Conservation (phyloP, 495 filamentous ascomycete genomes). For the Cryomyces minteri region DNA sequence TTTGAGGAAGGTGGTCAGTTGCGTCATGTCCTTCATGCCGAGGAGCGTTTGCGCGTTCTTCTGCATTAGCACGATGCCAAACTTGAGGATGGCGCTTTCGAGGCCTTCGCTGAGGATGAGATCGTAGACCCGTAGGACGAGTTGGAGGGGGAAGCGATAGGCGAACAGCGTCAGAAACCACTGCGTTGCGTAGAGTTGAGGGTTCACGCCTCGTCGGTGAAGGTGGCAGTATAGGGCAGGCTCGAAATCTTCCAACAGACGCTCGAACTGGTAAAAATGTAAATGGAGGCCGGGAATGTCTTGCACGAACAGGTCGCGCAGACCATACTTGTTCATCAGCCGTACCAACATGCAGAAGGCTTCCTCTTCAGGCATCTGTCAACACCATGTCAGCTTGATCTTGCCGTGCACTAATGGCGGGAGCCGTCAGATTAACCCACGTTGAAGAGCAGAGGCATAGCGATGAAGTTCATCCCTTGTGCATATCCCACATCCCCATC, state of each 20-base stretch:
- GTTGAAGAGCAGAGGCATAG: conserved; percentile 94
- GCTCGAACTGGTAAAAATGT: conserved; percentile 86
- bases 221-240: conserved; percentile 92
- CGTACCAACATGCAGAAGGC: conserved; percentile 85
- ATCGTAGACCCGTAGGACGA: conserved; percentile 93
- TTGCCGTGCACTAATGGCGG: neutral
- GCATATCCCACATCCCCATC: conserved; percentile 93
- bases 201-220: conserved; percentile 66
- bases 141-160: conserved; percentile 90
- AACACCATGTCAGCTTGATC: too few species aligned
- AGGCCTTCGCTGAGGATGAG: conserved; percentile 89
- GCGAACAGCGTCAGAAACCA: conserved; percentile 99
- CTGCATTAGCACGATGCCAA: conserved; percentile 87
- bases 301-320: conserved; percentile 83
- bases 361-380: conserved; percentile 89
- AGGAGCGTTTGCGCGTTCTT: conserved; percentile 71
- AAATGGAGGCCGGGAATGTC: conserved; percentile 95
- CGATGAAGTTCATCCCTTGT: conserved; percentile 97
- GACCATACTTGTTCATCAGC: conserved; percentile 89
- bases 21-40: conserved; percentile 74
- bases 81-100: conserved; percentile 75
- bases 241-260: conserved; percentile 83
- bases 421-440: conserved; percentile 28
- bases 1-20: conserved; percentile 74
- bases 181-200: conserved; percentile 90